Evolutionary conservation across 176 grass and related monocot genomes (phyloP), one percentile per base, ranked within the genome.

Genomic region (Oryza glumipatula): DNA sequence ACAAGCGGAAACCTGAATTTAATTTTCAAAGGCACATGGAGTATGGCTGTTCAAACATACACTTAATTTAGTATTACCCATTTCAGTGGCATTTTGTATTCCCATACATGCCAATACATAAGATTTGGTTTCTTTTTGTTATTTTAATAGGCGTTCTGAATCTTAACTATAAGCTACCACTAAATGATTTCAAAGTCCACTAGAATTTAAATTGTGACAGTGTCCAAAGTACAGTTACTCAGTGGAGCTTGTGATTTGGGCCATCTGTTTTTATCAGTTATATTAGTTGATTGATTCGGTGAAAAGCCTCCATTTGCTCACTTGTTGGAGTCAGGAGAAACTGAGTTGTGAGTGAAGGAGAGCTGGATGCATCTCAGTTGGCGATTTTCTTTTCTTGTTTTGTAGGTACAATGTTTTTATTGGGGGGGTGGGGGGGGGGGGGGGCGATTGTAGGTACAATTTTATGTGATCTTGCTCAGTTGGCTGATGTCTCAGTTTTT

Each of bases 141-240:
- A 60, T 17, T 26, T 54, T 67, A 52, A 13, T 76, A 8, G 12
- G 63, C 68, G n/a, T 26, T 54, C n/a, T 76, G 8, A 9, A 68
- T 84, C 72, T 39, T 76, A 28, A 8, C 2, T 51, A 22, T 24
- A 32, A 44, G 43, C 43, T 44, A 44, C 43, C 43, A 10, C 43
- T 44, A 10, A 44, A 44, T 44, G 43, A 44, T 44, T 44, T 44
- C 8, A 38, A 54, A 7, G 49, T 38, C 28, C 4, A 4, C 45
- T 73, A 68, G 51, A 44, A 56, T 60, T 73, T 78, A 7, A 83
- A 47, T 79, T 76, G 56, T 82, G 24, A 60, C 22, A 13, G 3
- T 86, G 11, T 68, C 45, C 48, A 35, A 32, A 87, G 30, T 74
- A 68, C 45, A 26, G 58, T 78, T 79, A 78, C 6, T 66, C 30